Evolutionary conservation across 306 rosid genomes (phyloP).

Genomic region (Vigna angularis): DNA sequence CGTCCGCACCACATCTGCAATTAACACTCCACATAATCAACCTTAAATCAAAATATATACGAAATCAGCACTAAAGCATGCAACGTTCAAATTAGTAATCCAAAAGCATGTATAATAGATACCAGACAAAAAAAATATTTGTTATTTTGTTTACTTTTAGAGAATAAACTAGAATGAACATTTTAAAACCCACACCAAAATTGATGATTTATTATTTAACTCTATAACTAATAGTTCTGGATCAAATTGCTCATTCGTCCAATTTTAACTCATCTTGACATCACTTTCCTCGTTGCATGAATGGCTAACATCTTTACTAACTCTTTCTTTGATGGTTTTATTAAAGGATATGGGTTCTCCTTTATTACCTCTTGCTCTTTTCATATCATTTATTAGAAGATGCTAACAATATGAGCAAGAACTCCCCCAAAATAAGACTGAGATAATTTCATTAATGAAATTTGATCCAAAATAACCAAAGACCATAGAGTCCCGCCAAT

Average conservation of each 20-base stretch:
- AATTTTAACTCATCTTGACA: neutral
- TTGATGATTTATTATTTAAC: neutral
- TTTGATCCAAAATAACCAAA: neutral
- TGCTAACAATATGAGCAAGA: constrained; percentile 3
- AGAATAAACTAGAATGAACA: constrained; percentile 7
- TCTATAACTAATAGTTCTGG: constrained; percentile 25
- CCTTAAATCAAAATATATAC: constrained; percentile 14
- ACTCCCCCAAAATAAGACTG: neutral
- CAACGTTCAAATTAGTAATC: constrained; percentile 25
- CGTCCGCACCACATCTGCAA: constrained; percentile 76
- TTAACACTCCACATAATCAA: constrained; percentile 34
- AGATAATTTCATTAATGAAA: neutral
- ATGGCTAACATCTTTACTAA: constrained; percentile 5
- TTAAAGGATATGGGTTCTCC: constrained; percentile 1
- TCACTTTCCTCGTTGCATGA: neutral
- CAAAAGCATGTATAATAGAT: constrained; percentile 6
- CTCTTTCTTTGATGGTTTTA: neutral
- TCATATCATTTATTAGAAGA: neutral
- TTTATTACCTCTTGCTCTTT: neutral
- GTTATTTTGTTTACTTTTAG: constrained; percentile 2
- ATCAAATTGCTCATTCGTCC: neutral
- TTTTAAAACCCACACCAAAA: neutral
- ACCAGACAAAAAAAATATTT: neutral
- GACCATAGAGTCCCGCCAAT: neutral
- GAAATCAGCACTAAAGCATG: constrained; percentile 8